Conservation (phyloP, 306 rosid genomes). For the Sindora glabra region DNA sequence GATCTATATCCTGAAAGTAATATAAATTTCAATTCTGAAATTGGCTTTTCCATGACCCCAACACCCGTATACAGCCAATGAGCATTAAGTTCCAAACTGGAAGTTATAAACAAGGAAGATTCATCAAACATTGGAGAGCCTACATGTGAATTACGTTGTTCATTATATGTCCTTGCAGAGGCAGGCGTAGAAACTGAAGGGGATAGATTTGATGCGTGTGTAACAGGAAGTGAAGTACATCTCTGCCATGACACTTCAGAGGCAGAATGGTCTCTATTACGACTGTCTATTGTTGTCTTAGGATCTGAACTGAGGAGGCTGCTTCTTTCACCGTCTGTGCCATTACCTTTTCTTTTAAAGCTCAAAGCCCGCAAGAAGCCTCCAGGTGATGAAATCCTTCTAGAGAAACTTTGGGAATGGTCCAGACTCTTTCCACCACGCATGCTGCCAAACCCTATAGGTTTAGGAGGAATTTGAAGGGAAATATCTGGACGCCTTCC, state of each 20-base stretch:
- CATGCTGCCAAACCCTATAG: constrained; percentile 47
- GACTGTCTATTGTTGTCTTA: constrained; percentile 40
- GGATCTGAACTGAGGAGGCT: constrained; percentile 62
- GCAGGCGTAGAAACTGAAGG: constrained; percentile 58
- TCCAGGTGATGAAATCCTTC: constrained; percentile 45
- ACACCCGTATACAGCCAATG: neutral
- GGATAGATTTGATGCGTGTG: constrained; percentile 57
- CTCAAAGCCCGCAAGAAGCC: constrained; percentile 71
- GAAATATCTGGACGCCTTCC: constrained; percentile 84
- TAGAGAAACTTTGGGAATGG: constrained; percentile 66
- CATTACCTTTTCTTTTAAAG: constrained; percentile 62
- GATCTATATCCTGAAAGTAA: neutral
- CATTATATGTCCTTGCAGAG: constrained; percentile 61
- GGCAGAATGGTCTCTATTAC: constrained; percentile 31
- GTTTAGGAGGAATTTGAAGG: constrained; percentile 90
- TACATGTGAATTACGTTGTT: constrained; percentile 53
- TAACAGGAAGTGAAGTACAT: constrained; percentile 83
- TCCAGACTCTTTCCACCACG: constrained; percentile 51
- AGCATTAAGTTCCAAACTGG: neutral
- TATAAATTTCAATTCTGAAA: neutral
- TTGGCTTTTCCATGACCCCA: neutral
- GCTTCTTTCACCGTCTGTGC: constrained; percentile 71
- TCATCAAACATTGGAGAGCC: constrained; percentile 19
- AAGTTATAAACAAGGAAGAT: constrained; percentile 8
- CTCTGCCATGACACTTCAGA: constrained; percentile 61